Conservation (phyloP, 208 protist genomes). For the Porcisia deanei region DNA sequence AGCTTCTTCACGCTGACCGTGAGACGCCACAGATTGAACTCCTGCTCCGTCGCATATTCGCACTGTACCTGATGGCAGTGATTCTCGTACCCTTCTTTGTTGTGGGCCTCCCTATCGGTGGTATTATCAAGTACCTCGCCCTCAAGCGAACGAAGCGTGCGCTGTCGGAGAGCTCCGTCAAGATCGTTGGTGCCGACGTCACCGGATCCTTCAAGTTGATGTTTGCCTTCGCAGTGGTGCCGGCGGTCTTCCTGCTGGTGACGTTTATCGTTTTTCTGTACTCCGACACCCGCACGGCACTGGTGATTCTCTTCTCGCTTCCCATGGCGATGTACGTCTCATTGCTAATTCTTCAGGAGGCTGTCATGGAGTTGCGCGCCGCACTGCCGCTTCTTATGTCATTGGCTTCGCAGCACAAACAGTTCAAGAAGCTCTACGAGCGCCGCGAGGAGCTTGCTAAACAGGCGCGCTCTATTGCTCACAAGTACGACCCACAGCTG, state of each 20-base stretch:
- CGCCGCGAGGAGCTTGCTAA: conserved; percentile 64
- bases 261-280: conserved; percentile 62
- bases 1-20: conserved; percentile 50
- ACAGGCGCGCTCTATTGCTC: conserved; percentile 58
- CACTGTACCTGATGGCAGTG: conserved; percentile 75
- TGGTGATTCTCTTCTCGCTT: conserved; percentile 71
- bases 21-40: conserved; percentile 60
- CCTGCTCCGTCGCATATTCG: conserved; percentile 72
- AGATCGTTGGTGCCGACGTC: conserved; percentile 90
- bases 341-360: conserved; percentile 84
- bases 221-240: conserved; percentile 67
- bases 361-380: conserved; percentile 78
- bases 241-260: conserved; percentile 57
- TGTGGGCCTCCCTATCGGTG: conserved; percentile 74
- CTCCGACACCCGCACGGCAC: conserved; percentile 63
- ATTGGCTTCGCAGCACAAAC: conserved; percentile 81
- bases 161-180: conserved; percentile 81
- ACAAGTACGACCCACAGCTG: conserved; percentile 72
- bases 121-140: conserved; percentile 55
- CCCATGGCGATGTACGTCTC: conserved; percentile 93
- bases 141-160: conserved; percentile 66
- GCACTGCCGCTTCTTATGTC: conserved; percentile 90
- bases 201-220: conserved; percentile 90
- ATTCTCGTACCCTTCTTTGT: conserved; percentile 87
- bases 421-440: conserved; percentile 89